Evolutionary conservation across 106 monocot genomes (phyloP).

Genomic region (Dendrobium huoshanense): DNA sequence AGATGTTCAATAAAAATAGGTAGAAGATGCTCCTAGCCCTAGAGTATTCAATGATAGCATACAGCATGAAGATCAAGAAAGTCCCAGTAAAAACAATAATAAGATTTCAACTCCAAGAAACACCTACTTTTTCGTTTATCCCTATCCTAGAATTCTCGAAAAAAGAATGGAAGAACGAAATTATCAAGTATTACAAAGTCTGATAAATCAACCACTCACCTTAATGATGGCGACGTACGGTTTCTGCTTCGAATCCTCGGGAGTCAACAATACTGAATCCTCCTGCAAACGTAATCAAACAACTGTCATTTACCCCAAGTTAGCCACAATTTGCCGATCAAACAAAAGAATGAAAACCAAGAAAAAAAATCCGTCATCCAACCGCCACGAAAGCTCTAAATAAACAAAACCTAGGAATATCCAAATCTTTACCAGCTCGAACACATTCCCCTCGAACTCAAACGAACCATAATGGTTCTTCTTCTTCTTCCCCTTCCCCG

Average conservation of each 20-base stretch:
- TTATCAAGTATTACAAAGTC: neutral
- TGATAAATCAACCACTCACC: slow-evolving; percentile 25
- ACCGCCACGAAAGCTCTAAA: neutral
- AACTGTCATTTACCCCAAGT: neutral
- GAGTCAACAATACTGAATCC: slow-evolving; percentile 81
- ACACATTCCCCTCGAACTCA: slow-evolving; percentile 72
- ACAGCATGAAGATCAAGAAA: neutral
- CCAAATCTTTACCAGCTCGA: slow-evolving; percentile 49
- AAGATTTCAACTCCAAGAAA: neutral
- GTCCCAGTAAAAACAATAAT: neutral
- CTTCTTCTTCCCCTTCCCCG: slow-evolving; percentile 70
- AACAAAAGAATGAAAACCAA: neutral
- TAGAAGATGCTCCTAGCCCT: neutral
- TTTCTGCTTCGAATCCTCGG: slow-evolving; percentile 55
- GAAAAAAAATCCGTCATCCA: neutral
- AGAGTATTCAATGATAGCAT: neutral
- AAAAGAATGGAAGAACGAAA: neutral
- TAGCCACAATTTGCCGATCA: neutral
- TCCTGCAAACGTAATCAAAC: slow-evolving; percentile 35
- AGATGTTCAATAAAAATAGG: neutral
- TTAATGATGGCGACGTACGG: slow-evolving; percentile 97
- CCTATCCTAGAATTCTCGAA: neutral
- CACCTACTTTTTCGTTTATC: neutral
- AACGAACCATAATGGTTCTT: slow-evolving; percentile 73
- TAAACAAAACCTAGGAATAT: neutral